phyloP scores from a whole-genome alignment of 148 eudicot species.

The Nepenthes mirabilis region DNA sequence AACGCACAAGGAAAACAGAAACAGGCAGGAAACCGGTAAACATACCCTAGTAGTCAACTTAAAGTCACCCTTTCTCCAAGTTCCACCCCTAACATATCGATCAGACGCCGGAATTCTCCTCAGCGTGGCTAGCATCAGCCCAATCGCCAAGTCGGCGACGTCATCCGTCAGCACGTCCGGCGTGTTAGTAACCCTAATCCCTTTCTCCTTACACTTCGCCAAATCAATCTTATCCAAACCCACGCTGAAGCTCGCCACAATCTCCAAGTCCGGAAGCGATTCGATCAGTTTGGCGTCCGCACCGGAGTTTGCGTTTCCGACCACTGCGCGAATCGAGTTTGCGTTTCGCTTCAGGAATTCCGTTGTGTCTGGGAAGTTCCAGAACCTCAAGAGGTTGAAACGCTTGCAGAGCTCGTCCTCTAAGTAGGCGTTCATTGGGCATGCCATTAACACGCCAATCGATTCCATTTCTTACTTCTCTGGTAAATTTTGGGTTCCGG shows the following conservation, averaged over 20 bases:
- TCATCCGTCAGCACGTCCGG: slow-evolving; percentile 91
- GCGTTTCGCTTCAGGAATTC: slow-evolving; percentile 34
- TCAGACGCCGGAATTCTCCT: slow-evolving; percentile 59
- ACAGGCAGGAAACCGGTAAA: background rate
- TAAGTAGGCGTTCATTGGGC: slow-evolving; percentile 29
- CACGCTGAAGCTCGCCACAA: slow-evolving; percentile 64
- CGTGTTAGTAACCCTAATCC: slow-evolving; percentile 66
- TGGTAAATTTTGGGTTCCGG: background rate
- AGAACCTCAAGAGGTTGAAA: slow-evolving; percentile 35
- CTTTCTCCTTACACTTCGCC: slow-evolving; percentile 55
- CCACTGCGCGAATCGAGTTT: slow-evolving; percentile 51
- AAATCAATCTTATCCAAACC: slow-evolving; percentile 80
- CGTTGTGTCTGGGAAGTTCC: slow-evolving; percentile 18
- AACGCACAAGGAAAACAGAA: background rate
- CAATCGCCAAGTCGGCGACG: slow-evolving; percentile 81
- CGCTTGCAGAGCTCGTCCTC: slow-evolving; percentile 39
- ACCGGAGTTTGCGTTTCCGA: slow-evolving; percentile 42
- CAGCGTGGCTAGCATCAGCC: slow-evolving; percentile 47
- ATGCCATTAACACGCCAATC: slow-evolving; percentile 38
- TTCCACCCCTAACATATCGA: slow-evolving; percentile 61
- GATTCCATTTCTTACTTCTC: slow-evolving; percentile 21
- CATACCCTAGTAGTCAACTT: slow-evolving; percentile 67
- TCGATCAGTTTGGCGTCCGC: slow-evolving; percentile 59
- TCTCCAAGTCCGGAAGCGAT: slow-evolving; percentile 55
- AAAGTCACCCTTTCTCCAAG: slow-evolving; percentile 76